These are phyloP conservation scores for Epichloe sp. DNA, from an alignment of 2,329 filamentous ascomycete species.

Conservation along the genomic window DNA sequence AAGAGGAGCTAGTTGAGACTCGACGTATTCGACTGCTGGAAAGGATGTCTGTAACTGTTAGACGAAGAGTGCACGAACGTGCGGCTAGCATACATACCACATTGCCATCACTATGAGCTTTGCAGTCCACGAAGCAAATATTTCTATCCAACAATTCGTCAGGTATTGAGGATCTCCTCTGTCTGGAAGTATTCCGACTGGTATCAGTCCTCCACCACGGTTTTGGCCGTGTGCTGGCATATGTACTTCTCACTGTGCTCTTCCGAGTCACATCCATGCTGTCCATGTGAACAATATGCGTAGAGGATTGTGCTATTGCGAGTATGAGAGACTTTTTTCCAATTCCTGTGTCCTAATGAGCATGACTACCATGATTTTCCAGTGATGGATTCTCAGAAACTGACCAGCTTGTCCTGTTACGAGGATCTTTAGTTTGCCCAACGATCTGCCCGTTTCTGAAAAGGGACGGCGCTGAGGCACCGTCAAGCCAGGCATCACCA, in stretches of 20 bases:
- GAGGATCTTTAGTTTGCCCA: slow-evolving; percentile 82
- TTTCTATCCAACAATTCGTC: slow-evolving; percentile 81
- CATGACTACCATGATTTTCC: background rate
- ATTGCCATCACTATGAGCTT: slow-evolving; percentile 43
- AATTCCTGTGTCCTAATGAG: slow-evolving; percentile 37
- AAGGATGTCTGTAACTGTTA: background rate
- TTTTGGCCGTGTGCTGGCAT: slow-evolving; percentile 72
- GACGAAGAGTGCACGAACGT: background rate
- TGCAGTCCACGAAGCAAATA: slow-evolving; percentile 83
- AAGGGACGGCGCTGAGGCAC: slow-evolving; percentile 86
- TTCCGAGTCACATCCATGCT: slow-evolving; percentile 30
- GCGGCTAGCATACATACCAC: slow-evolving; percentile 29
- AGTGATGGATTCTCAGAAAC: slow-evolving; percentile 11
- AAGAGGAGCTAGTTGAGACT: slow-evolving; percentile 27
- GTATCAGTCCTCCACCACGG: slow-evolving; percentile 81
- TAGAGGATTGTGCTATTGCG: slow-evolving; percentile 72
- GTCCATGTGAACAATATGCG: slow-evolving; percentile 91
- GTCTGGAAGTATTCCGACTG: slow-evolving; percentile 43
- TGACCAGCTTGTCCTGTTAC: slow-evolving; percentile 65
- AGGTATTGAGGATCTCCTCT: slow-evolving; percentile 50
- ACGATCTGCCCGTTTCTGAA: slow-evolving; percentile 67
- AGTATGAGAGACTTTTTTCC: slow-evolving; percentile 91
- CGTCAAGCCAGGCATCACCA: slow-evolving; percentile 95
- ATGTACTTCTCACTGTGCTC: slow-evolving; percentile 47
- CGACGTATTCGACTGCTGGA: slow-evolving; percentile 52